Percentiles rank a stretch among this genome's conserved stretches.
phyloP scores from a whole-genome alignment of 345 rosid genomes.

The Odontarrhena argentea region DNA sequence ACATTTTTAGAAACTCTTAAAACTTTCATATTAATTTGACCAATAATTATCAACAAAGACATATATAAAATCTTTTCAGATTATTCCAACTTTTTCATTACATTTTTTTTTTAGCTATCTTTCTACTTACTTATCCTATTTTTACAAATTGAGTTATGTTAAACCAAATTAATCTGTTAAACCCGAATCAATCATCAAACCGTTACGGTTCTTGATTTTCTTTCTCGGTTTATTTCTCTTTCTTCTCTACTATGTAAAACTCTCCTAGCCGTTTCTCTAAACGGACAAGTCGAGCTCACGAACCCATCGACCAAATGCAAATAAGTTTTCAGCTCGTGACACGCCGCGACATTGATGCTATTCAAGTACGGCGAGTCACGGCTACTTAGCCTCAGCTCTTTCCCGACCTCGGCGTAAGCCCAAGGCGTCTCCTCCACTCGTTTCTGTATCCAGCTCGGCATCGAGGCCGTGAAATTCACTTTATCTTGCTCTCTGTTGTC shows the following conservation, averaged over 20 bases:
- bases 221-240: conserved; percentile 7
- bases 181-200: conserved; percentile 8
- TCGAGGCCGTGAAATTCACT: conserved; percentile 26
- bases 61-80: background rate
- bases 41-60: background rate
- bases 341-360: conserved; percentile 61
- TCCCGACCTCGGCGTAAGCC: conserved; percentile 84
- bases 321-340: conserved; percentile 85
- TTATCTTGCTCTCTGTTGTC: conserved; percentile 43
- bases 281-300: conserved; percentile 75
- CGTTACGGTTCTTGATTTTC: conserved; percentile 5
- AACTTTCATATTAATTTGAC: background rate
- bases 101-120: conserved; percentile 24
- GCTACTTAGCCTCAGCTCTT: conserved; percentile 71
- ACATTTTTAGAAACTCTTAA: conserved; percentile 8
- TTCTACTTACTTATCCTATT: conserved; percentile 1
- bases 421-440: conserved; percentile 63
- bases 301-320: conserved; percentile 68
- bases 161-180: background rate
- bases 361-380: conserved; percentile 63
- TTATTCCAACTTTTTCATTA: background rate
- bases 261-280: conserved; percentile 55
- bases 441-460: conserved; percentile 63
- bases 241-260: conserved; percentile 36
- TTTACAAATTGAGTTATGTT: conserved; percentile 11